Conservation (phyloP, 495 filamentous ascomycete species). For the Xylaria bambusicola region DNA sequence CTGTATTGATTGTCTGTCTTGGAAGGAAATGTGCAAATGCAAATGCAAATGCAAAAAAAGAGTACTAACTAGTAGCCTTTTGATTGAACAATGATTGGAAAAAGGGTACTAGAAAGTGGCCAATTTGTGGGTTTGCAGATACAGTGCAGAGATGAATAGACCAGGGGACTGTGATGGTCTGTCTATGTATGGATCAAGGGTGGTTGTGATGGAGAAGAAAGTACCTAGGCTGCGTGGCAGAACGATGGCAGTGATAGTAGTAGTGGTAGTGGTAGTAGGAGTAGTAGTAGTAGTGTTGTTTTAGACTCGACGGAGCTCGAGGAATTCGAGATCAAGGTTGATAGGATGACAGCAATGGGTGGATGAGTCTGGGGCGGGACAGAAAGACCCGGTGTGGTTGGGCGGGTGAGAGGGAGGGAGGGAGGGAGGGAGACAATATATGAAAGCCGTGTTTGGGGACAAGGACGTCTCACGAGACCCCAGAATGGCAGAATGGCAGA, state of each 20-base stretch:
- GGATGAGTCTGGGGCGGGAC: background rate
- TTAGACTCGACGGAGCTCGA: background rate
- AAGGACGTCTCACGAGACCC: slow-evolving; percentile 12
- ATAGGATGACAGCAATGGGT: background rate
- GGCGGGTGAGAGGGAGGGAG: background rate
- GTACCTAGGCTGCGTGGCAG: too few species aligned
- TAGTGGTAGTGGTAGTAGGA: too few species aligned
- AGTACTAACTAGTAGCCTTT: slow-evolving; percentile 19
- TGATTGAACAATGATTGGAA: slow-evolving; percentile 8
- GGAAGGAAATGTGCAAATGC: too few species aligned
- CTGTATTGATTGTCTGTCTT: slow-evolving; percentile 8
- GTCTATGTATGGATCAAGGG: slow-evolving; percentile 7
- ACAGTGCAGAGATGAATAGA: background rate
- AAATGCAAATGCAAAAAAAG: slow-evolving; percentile 2
- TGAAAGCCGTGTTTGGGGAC: slow-evolving; percentile 7
- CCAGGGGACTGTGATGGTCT: background rate
- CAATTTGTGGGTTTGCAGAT: slow-evolving; percentile 9
- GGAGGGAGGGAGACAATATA: background rate
- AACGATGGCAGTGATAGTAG: too few species aligned
- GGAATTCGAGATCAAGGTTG: background rate
- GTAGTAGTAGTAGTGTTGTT: background rate
- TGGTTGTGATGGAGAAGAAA: background rate
- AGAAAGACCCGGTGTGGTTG: slow-evolving; percentile 5
- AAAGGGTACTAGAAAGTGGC: slow-evolving; percentile 13
- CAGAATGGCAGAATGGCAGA: too few species aligned